Base-by-base conservation (phyloP, 768 basidiomycete species). In the Termitomyces titanicus region DNA sequence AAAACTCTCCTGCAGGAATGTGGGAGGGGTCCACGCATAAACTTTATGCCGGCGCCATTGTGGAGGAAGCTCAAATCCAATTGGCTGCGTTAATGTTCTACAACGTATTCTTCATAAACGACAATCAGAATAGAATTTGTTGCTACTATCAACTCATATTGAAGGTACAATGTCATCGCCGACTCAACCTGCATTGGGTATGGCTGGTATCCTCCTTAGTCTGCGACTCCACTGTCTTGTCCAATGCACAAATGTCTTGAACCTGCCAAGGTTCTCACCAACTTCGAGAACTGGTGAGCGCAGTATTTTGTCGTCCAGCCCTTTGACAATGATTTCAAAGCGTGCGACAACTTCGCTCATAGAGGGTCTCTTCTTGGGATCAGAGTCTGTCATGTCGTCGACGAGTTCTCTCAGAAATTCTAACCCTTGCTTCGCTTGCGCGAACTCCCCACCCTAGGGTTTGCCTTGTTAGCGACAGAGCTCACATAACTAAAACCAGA, bases 311-410 rank as follows among this genome's bases (percentile, higher is more conserved):
- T 54, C 45, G 47, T 62, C 64, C 27, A 74, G 46, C 1, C 61
- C 59, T 22, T 58, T 50, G 18, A 63, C 53, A 24, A 72, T 68
- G 2, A 39, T 51, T 5, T 66, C 61, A 48, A 75, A 73, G 6
- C 64, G 65, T 10, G 56, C 40, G 17, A 74, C 66, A 6, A 72
- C 74, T 44, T 72, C 66, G 15, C 67, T 63, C 59, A 75, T 74
- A 1, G 63, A 66, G 1, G 74, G 75, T 13, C 76, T 69, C 48
- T 67, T 66, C 11, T 55, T 44, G 0, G 73, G 72, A 40, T 75
- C 67, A 0, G 57, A 49, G 47, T 74, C 62, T 0, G 67, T 62
- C 75, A 77, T 76, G 20, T 73, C 70, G 0, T 46, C 35, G 2
- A 72, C 62, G 10, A 74, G 59, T 0, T 67, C 59, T 33, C 57